Evolutionary conservation across 2,329 filamentous ascomycete genomes (phyloP).

Genomic region (Teratosphaeria destructans): DNA sequence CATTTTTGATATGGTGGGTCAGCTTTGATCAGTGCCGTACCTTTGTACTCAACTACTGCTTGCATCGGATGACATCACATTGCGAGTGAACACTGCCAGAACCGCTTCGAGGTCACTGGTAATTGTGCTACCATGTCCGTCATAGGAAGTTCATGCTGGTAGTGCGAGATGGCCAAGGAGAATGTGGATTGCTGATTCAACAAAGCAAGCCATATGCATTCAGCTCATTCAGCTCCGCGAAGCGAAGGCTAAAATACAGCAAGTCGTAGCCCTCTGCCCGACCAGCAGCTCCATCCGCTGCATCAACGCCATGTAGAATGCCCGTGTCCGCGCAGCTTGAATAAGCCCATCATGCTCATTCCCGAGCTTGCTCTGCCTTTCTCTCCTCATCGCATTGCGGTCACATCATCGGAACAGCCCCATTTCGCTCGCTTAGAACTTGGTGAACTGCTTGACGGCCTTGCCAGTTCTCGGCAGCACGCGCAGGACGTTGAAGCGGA

Average conservation of each 20-base stretch:
- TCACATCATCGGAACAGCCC: background rate
- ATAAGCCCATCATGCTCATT: background rate
- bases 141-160: too few species aligned
- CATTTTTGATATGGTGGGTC: too few species aligned
- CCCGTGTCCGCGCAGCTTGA: background rate
- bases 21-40: too few species aligned
- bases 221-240: background rate
- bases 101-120: too few species aligned
- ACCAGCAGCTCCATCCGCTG: background rate
- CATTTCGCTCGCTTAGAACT: constrained; percentile 63
- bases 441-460: constrained; percentile 93
- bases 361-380: background rate
- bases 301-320: background rate
- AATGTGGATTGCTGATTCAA: background rate
- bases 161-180: too few species aligned
- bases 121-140: too few species aligned
- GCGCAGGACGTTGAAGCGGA: constrained; percentile 99
- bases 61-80: too few species aligned
- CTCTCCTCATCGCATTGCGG: background rate
- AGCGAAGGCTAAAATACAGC: background rate
- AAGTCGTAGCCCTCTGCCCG: background rate
- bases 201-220: background rate
- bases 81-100: too few species aligned
- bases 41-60: too few species aligned
- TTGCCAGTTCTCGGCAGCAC: constrained; percentile 96